Evolutionary conservation across 805 yeast species (phyloP), one percentile per base, ranked within the genome.

Genomic region (Pichia kluyveri): DNA sequence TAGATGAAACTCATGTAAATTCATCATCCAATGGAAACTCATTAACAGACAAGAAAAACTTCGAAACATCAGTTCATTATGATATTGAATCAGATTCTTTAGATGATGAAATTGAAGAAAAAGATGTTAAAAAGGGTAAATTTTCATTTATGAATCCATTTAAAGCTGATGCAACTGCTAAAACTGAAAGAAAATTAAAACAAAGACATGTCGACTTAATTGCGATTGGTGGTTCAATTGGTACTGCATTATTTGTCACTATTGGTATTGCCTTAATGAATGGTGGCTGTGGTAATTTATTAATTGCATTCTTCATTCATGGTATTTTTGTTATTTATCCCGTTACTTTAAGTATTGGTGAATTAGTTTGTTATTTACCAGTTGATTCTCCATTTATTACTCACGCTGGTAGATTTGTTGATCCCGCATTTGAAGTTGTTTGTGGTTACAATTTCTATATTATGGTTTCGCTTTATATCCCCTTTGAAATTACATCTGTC

Each of bases 381-480:
- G 72, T 85, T 4, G 71, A 80, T 34, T 85, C 95, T 1, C 93
- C 95, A 0, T 86, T 86, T 57, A 76, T 86, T 48, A 67, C 86
- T 36, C 65, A 83, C 66, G 83, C 89, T 0, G 86, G 88, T 18
- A 67, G 91, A 47, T 84, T 86, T 61, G 79, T 80, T 45, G 93
- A 86, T 60, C 81, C 79, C 41, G 84, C 95, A 0, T 66, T 83
- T 47, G 93, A 84, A 54, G 76, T 83, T 41, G 77, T 77, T 72
- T 79, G 84, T 2, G 89, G 91, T 28, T 86, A 87, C 83, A 85
- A 86, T 59, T 86, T 83, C 58, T 84, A 85, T 77, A 70, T 85
- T 52, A 68, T 85, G 56, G 83, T 84, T 60, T 82, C 89, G 53
- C 80, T 85, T 0, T 79, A 81, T 51, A 83, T 87, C 44, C 96